These are phyloP conservation scores for Luffa aegyptiaca DNA, from an alignment of 306 rosid genomes.

Conservation along the genomic window DNA sequence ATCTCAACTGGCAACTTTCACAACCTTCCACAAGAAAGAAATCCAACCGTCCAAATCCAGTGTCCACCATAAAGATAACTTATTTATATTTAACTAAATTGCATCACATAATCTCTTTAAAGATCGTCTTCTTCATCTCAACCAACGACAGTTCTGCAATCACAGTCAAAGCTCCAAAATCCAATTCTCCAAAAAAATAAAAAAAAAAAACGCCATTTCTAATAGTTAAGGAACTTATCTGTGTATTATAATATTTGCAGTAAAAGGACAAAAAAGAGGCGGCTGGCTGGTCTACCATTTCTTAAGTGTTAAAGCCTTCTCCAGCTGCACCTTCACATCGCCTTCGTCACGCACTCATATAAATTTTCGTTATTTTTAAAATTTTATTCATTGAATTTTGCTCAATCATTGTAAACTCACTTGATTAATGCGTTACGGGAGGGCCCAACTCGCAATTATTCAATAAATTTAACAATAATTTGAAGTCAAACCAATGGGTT, in stretches of 20 bases:
- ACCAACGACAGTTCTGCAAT: background rate
- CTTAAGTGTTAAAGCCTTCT: background rate
- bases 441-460: background rate
- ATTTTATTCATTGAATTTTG: background rate
- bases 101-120: background rate
- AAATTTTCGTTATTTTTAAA: background rate
- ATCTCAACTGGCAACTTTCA: background rate
- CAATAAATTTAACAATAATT: background rate
- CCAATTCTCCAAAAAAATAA: too few relatives aligned
- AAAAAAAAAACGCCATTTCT: background rate
- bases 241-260: background rate
- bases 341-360: background rate
- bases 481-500: background rate
- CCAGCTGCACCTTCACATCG: background rate
- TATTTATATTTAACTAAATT: background rate
- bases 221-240: background rate
- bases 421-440: background rate
- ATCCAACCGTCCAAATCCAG: background rate
- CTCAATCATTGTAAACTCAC: background rate
- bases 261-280: background rate
- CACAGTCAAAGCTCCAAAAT: background rate
- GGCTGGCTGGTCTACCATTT: background rate
- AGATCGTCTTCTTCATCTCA: background rate
- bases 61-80: background rate
- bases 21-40: background rate